A percentile compares a stretch with the other conserved stretches of the same genome.
phyloP scores from a whole-genome alignment of 306 rosid species.

The Clitoria ternatea region DNA sequence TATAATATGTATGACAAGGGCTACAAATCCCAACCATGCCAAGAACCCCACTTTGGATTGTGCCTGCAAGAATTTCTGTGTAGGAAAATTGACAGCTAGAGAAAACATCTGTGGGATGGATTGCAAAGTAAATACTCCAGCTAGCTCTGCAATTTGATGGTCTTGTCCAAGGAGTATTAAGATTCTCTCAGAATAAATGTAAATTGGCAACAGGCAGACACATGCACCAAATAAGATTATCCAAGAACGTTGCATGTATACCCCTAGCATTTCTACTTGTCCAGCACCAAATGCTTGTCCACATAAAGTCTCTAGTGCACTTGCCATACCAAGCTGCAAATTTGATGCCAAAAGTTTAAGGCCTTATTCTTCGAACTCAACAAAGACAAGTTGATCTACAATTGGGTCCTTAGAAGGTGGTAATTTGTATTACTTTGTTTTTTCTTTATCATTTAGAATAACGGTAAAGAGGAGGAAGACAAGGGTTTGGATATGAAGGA shows the following conservation, averaged over 20 bases:
- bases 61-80: conserved; percentile 90
- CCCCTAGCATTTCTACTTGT: conserved; percentile 88
- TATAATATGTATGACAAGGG: conserved; percentile 39
- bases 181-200: conserved; percentile 55
- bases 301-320: conserved; percentile 93
- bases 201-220: conserved; percentile 59
- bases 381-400: neutral
- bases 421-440: neutral
- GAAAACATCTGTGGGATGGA: conserved; percentile 92
- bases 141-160: conserved; percentile 60
- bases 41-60: conserved; percentile 71
- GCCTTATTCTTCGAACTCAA: neutral
- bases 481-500: too few species aligned
- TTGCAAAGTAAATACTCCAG: conserved; percentile 75
- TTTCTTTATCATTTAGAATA: too few species aligned
- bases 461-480: too few species aligned
- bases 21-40: conserved; percentile 77
- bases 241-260: conserved; percentile 93
- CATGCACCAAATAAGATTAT: conserved; percentile 58
- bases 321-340: conserved; percentile 94
- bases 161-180: conserved; percentile 80
- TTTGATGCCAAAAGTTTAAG: neutral
- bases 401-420: neutral
- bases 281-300: conserved; percentile 98
- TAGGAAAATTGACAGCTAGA: conserved; percentile 73